Evolutionary conservation across 1,284 basidiomycete genomes (phyloP).

Genomic region (Ceratobasidium theobromae): DNA sequence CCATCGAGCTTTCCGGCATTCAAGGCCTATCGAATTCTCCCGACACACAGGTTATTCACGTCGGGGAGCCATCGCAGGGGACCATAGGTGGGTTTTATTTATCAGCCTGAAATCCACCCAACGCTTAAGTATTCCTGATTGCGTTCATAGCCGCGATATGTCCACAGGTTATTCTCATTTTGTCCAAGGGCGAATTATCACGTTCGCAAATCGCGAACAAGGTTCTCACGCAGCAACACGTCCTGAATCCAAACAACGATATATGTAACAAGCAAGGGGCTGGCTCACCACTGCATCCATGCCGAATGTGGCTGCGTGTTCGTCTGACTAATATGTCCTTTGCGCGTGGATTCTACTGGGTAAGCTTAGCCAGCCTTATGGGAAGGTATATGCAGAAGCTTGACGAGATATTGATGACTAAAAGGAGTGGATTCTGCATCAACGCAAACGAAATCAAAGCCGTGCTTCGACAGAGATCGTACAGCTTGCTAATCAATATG

Average conservation of each 20-base stretch:
- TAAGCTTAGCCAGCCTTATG: neutral
- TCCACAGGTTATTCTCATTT: neutral
- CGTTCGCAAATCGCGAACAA: neutral
- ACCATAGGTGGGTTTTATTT: neutral
- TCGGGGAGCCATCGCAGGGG: neutral
- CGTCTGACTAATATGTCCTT: neutral
- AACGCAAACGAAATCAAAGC: neutral
- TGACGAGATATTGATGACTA: neutral
- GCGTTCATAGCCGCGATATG: neutral
- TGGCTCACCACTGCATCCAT: neutral
- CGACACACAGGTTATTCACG: neutral
- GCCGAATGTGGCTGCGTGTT: neutral
- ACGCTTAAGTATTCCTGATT: neutral
- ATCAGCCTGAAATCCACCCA: neutral
- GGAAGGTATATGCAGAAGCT: neutral
- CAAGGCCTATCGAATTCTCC: neutral
- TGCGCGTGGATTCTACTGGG: neutral
- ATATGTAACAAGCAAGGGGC: neutral
- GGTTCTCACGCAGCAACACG: neutral
- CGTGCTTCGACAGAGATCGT: neutral
- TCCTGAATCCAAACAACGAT: neutral
- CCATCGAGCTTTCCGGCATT: neutral
- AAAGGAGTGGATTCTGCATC: neutral
- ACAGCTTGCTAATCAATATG: neutral
- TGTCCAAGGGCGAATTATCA: neutral